Conservation (phyloP, 352 stramenopile genomes). For the Globisporangium apiculatum region DNA sequence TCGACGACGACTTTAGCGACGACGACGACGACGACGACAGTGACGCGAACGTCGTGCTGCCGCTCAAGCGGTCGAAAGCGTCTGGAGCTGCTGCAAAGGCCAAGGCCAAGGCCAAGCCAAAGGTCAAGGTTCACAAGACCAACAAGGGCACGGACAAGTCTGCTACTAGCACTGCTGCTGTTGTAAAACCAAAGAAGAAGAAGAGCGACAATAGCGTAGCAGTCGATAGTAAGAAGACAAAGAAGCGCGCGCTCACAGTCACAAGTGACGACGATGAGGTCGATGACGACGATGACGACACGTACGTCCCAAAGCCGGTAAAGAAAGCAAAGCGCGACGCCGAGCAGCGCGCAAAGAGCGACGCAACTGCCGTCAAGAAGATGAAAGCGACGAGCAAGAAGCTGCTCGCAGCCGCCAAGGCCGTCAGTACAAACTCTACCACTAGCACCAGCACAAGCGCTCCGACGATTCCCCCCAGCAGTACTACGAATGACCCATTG, state of each 20-base stretch:
- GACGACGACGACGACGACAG: constrained; percentile 24
- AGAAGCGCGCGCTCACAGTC: background rate
- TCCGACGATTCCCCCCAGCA: background rate
- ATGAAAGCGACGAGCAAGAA: constrained; percentile 4
- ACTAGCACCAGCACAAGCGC: constrained; percentile 4
- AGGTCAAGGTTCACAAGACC: background rate
- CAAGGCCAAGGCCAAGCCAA: constrained; percentile 13
- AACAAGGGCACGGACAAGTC: too few relatives aligned
- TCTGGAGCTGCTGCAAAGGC: constrained; percentile 6
- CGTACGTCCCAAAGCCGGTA: background rate
- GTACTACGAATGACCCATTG: background rate
- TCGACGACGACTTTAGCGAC: constrained; percentile 20
- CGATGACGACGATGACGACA: constrained; percentile 10
- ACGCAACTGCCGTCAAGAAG: background rate
- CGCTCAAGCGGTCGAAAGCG: constrained; percentile 12
- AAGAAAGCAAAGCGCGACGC: background rate
- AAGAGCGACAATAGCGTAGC: background rate
- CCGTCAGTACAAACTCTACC: constrained; percentile 1
- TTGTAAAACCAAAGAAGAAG: constrained; percentile 2
- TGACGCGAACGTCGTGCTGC: constrained; percentile 10
- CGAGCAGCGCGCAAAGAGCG: background rate
- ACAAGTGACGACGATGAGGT: constrained; percentile 4
- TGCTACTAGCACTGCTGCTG: too few relatives aligned
- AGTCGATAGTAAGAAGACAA: background rate
- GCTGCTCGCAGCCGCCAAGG: background rate